Evolutionary conservation across 2,329 filamentous ascomycete species (phyloP).

Genomic region (Trichophyton mentagrophytes): DNA sequence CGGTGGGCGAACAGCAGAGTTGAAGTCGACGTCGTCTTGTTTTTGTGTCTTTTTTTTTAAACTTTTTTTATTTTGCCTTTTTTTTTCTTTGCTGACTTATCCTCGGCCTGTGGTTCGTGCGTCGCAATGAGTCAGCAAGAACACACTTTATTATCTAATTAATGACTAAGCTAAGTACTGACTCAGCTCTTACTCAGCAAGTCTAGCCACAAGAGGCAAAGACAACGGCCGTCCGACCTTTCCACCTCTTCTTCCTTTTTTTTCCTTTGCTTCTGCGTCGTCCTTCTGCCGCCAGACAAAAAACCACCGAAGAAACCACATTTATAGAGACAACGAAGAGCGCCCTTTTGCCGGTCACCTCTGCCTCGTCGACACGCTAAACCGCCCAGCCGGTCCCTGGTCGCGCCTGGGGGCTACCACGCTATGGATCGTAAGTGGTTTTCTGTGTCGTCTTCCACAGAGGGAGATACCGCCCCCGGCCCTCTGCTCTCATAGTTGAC

Average conservation of each 20-base stretch:
- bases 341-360: slow-evolving; percentile 16
- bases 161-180: not conserved
- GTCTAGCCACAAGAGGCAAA: not conserved
- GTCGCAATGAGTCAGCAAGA: not conserved
- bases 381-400: not conserved
- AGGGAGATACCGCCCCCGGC: not conserved
- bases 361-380: slow-evolving; percentile 17
- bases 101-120: not conserved
- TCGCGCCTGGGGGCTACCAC: slow-evolving; percentile 32
- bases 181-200: not conserved
- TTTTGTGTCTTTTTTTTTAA: not conserved
- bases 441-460: slow-evolving; percentile 18
- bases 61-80: not conserved
- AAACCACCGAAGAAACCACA: not conserved
- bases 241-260: slow-evolving; percentile 6
- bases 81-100: not conserved
- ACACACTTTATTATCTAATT: not conserved
- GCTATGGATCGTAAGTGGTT: slow-evolving; percentile 48
- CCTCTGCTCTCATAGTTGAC: not conserved
- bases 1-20: not conserved
- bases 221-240: not conserved
- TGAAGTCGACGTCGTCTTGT: not conserved
- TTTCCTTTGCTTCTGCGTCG: slow-evolving; percentile 9
- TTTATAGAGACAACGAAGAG: slow-evolving; percentile 3
- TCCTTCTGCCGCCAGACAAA: slow-evolving; percentile 6